Percentiles rank a stretch among this genome's conserved stretches.
Conservation (phyloP, 129 eudicot species). For the Chrysanthemum makinoi region DNA sequence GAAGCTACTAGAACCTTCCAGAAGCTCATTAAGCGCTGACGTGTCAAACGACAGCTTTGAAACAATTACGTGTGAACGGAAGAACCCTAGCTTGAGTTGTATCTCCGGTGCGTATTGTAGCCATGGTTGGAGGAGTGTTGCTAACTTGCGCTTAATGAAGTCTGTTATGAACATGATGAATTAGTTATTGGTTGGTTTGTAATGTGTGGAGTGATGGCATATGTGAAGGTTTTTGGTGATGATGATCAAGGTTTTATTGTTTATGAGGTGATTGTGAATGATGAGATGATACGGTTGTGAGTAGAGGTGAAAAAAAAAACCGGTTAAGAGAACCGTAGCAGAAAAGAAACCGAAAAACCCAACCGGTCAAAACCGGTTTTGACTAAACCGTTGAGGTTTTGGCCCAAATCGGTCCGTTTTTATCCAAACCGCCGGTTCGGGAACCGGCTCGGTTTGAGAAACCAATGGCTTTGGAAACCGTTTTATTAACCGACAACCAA, state of each 20-base stretch:
- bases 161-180: conserved; percentile 47
- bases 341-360: no score
- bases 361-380: no score
- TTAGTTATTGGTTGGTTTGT: no score
- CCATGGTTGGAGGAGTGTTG: conserved; percentile 80
- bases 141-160: conserved; percentile 50
- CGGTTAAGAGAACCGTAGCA: no score
- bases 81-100: conserved; percentile 70
- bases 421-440: no score
- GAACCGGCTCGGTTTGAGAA: no score
- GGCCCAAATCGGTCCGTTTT: no score
- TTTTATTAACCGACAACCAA: no score
- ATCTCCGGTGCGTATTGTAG: conserved; percentile 57
- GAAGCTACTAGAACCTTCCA: conserved; percentile 47
- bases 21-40: conserved; percentile 50
- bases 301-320: no score
- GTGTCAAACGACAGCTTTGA: conserved; percentile 48
- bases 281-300: conserved; percentile 9
- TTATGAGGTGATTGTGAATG: conserved; percentile 18
- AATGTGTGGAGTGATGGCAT: no score
- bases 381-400: no score
- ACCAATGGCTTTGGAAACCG: no score
- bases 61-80: conserved; percentile 49
- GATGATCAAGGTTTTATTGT: not conserved
- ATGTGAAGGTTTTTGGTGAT: not conserved